These are phyloP conservation scores for Aspergillus heteromorphus DNA, from an alignment of 495 filamentous ascomycete genomes.

Conservation along the genomic window DNA sequence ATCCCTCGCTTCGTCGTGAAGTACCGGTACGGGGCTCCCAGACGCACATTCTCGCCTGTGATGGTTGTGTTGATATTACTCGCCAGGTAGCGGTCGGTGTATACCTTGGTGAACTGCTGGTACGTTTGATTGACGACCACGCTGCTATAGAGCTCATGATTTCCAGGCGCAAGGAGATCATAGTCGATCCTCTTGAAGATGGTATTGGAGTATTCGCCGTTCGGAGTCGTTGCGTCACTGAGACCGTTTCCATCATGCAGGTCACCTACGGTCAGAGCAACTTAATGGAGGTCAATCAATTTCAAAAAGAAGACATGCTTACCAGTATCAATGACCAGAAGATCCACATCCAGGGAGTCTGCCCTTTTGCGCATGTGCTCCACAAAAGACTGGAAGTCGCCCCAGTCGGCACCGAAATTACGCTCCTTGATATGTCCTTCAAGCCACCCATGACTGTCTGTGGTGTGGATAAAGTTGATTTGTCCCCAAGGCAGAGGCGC, in stretches of 20 bases:
- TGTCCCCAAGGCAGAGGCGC: background rate
- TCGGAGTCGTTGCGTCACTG: conserved; percentile 31
- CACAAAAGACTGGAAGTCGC: background rate
- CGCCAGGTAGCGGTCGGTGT: conserved; percentile 36
- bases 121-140: conserved; percentile 23
- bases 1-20: conserved; percentile 31
- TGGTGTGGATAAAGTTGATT: conserved; percentile 1
- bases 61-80: conserved; percentile 37
- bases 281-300: no score
- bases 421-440: no score
- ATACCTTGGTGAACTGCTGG: conserved; percentile 27
- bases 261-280: conserved; percentile 17
- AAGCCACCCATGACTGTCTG: background rate
- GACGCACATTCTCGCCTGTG: conserved; percentile 22
- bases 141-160: conserved; percentile 34
- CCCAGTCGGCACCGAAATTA: no score
- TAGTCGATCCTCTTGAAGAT: conserved; percentile 41
- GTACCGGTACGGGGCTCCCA: conserved; percentile 31
- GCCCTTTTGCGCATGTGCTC: background rate
- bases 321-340: no score
- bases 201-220: conserved; percentile 31
- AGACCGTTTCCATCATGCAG: conserved; percentile 39
- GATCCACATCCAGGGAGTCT: no score
- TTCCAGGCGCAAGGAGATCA: conserved; percentile 38
- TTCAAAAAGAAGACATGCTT: no score